Evolutionary conservation across 768 basidiomycete genomes (phyloP).

Genomic region (Tulasnella sp.): DNA sequence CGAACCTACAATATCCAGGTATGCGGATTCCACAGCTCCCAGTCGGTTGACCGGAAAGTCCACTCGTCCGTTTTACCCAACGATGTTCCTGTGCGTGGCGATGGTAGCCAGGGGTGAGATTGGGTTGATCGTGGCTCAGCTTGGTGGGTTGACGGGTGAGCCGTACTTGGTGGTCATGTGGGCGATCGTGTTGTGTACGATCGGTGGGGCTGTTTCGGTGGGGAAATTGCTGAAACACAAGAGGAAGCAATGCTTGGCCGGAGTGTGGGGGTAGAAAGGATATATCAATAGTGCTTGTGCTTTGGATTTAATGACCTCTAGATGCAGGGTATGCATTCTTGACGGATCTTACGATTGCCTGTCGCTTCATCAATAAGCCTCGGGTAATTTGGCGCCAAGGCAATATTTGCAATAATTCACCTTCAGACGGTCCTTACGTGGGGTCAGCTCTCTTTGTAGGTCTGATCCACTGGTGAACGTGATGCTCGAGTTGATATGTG

Average conservation of each 20-base stretch:
- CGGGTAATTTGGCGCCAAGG: too few species aligned
- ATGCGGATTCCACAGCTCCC: neutral
- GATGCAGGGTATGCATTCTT: too few species aligned
- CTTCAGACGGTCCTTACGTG: too few species aligned
- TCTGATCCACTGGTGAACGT: too few species aligned
- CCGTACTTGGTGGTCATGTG: constrained; percentile 46
- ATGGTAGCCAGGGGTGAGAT: constrained; percentile 64
- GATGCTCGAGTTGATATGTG: too few species aligned
- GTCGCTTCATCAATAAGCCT: too few species aligned
- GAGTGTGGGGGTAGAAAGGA: neutral
- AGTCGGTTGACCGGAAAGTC: neutral
- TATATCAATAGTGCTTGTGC: too few species aligned
- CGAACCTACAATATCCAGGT: too few species aligned
- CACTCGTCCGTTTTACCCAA: neutral
- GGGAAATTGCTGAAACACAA: constrained; percentile 20
- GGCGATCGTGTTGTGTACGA: constrained; percentile 46
- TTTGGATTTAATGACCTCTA: too few species aligned
- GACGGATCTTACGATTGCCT: too few species aligned
- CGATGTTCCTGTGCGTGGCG: constrained; percentile 37
- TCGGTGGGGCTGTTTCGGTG: constrained; percentile 35
- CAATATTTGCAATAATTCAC: too few species aligned
- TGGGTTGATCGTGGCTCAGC: constrained; percentile 46
- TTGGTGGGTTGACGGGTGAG: constrained; percentile 30
- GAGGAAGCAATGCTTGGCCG: neutral
- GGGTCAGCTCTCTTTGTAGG: too few species aligned